A percentile compares a stretch with the other conserved stretches of the same genome.
These are phyloP conservation scores for Rhodotorula sphaerocarpa DNA, from an alignment of 768 basidiomycete species.

Conservation along the genomic window DNA sequence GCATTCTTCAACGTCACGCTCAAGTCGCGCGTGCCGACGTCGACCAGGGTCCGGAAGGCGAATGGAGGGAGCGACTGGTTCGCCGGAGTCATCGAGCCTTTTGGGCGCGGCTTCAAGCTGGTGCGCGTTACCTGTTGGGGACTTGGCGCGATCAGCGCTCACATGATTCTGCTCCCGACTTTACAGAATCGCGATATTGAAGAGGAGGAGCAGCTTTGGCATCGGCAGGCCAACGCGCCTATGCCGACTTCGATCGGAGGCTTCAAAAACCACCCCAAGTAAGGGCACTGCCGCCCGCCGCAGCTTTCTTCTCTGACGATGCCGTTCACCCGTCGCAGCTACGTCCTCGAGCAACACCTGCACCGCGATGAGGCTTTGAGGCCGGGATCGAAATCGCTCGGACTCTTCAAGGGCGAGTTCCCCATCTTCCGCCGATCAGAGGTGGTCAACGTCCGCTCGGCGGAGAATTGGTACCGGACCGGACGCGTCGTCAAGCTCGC, in stretches of 20 bases:
- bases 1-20: constrained; percentile 64
- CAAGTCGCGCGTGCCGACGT: constrained; percentile 47
- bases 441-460: constrained; percentile 76
- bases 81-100: constrained; percentile 56
- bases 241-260: constrained; percentile 86
- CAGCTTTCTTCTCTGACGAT: constrained; percentile 1
- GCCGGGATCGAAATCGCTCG: constrained; percentile 63
- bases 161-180: background rate
- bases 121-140: constrained; percentile 45
- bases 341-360: constrained; percentile 76
- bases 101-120: constrained; percentile 70
- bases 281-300: constrained; percentile 41
- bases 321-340: constrained; percentile 47
- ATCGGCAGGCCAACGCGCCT: constrained; percentile 68
- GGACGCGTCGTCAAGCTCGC: constrained; percentile 63
- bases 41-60: constrained; percentile 40
- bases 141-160: background rate
- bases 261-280: constrained; percentile 95
- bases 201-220: constrained; percentile 80
- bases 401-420: constrained; percentile 77
- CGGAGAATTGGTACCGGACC: constrained; percentile 88
- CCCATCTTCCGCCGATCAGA: constrained; percentile 77
- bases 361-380: constrained; percentile 78
- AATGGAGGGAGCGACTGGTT: constrained; percentile 68
- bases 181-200: constrained; percentile 77